phyloP scores from a whole-genome alignment of 106 monocot species.

The Phalaenopsis equestris region DNA sequence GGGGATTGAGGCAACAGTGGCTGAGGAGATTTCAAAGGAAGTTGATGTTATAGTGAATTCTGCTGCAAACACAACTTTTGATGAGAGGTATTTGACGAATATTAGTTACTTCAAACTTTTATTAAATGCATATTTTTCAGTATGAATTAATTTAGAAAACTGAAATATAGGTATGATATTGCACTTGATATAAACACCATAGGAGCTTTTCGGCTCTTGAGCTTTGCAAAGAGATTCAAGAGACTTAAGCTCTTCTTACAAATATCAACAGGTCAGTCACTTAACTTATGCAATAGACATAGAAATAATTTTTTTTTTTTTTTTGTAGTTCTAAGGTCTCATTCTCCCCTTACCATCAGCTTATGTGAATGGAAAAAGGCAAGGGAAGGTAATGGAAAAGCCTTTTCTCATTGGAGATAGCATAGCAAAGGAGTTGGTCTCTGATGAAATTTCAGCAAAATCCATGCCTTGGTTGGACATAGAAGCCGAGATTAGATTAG shows the following conservation, averaged over 20 bases:
- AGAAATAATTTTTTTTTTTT: not conserved
- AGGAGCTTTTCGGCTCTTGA: constrained; percentile 71
- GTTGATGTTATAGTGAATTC: constrained; percentile 85
- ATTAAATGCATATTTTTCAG: not conserved
- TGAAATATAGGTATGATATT: constrained; percentile 66
- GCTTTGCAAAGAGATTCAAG: constrained; percentile 59
- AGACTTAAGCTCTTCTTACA: constrained; percentile 78
- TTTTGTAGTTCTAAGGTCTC: not conserved
- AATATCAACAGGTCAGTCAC: constrained; percentile 67
- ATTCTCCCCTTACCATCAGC: constrained; percentile 22
- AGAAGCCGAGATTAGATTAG: constrained; percentile 60
- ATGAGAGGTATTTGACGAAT: constrained; percentile 55
- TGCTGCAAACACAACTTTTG: constrained; percentile 89
- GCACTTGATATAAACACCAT: constrained; percentile 89
- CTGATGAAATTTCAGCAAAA: constrained; percentile 13
- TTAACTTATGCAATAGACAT: not conserved
- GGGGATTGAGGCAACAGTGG: constrained; percentile 47
- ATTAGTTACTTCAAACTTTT: not conserved
- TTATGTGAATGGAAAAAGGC: constrained; percentile 74
- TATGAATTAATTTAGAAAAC: not conserved
- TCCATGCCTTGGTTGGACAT: constrained; percentile 43
- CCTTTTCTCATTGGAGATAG: constrained; percentile 56
- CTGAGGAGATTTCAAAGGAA: constrained; percentile 48
- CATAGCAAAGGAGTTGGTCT: constrained; percentile 29
- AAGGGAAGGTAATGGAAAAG: constrained; percentile 47